Base-by-base conservation (phyloP, 2,329 filamentous ascomycete species). In the Colletotrichum spinosum region DNA sequence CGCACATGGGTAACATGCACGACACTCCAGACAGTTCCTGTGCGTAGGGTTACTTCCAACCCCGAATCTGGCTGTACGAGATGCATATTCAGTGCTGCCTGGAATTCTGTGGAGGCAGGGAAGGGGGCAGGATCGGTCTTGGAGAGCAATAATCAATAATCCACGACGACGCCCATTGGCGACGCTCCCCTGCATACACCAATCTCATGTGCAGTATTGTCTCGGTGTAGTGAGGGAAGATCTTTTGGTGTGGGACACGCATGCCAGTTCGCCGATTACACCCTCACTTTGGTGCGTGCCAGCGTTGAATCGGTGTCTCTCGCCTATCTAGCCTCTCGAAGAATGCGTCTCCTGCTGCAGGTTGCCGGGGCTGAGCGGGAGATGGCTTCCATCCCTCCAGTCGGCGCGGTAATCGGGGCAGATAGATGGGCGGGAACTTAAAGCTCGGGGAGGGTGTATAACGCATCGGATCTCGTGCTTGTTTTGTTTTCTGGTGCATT, bases 191-290 rank as follows among this genome's bases (percentile, higher is more conserved):
- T 48, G 15, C n/a, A 44, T 37, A 15, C 42, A 11, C n/a, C 25
- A 1, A 25, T 25, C 4, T 25, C 25, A 10, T 50, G n/a, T 38
- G 38, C 41, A n/a, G 38, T 10, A 25, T 1, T 58, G 17, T 45
- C 42, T 45, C 49, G 54, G 60, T 41, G 33, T 5, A 25, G 25
- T 25, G 25, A 25, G 25, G 25, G 25, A 25, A 25, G 25, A 25
- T 25, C 25, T 35, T 44, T 45, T 38, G 7, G 35, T 12, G 34
- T 52, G 17, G 35, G 35, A 25, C 5, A 50, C 17, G 55, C 45
- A 51, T 34, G 13, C 45, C 55, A 57, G 56, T 25, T 65, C 62
- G 62, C 57, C 62, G 62, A 61, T 42, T 61, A 65, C 51, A 11
- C 25, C 35, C 34, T 41, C 48, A 25, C 35, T 39, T 25, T 55